Percentiles rank a stretch among this genome's conserved stretches.
phyloP scores from a whole-genome alignment of 169 alveolate genomes.

The Eimeria zaria region DNA sequence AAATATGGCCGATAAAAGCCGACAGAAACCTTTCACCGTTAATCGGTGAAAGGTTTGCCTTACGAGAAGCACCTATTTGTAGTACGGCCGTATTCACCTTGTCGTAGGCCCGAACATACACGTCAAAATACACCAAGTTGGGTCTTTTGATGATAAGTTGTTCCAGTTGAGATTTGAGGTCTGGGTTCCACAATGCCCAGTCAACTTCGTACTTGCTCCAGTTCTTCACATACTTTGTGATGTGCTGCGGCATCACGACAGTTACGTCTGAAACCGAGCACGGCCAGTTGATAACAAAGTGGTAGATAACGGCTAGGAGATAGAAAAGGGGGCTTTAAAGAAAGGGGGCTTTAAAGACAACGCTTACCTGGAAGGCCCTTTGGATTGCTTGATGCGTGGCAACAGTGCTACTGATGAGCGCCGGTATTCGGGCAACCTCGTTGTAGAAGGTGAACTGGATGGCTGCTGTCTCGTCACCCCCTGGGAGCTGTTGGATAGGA shows the following conservation, averaged over 20 bases:
- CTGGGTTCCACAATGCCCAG: constrained; percentile 89
- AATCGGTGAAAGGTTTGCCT: too few species aligned
- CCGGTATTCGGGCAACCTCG: constrained; percentile 88
- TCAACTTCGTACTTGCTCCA: constrained; percentile 89
- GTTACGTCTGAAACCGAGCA: neutral
- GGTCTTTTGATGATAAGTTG: constrained; percentile 84
- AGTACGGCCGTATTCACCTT: constrained; percentile 13
- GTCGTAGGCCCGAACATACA: constrained; percentile 84
- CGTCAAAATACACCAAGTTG: constrained; percentile 87
- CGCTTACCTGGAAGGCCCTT: constrained; percentile 87
- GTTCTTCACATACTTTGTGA: constrained; percentile 85
- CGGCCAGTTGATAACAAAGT: neutral
- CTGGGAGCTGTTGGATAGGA: constrained; percentile 86
- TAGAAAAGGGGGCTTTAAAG: constrained; percentile 23
- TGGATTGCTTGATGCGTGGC: constrained; percentile 88
- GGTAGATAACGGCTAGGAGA: too few species aligned
- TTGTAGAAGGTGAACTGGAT: constrained; percentile 86
- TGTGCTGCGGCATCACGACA: constrained; percentile 63
- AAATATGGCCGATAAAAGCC: too few species aligned
- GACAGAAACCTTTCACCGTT: too few species aligned
- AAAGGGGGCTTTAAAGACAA: too few species aligned
- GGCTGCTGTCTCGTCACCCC: constrained; percentile 85
- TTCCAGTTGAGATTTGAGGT: constrained; percentile 86
- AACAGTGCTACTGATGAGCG: constrained; percentile 87
- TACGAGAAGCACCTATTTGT: neutral